These are phyloP conservation scores for Ulota crispa DNA, from an alignment of 225 moss, liverwort and hornwort species.

Conservation along the genomic window DNA sequence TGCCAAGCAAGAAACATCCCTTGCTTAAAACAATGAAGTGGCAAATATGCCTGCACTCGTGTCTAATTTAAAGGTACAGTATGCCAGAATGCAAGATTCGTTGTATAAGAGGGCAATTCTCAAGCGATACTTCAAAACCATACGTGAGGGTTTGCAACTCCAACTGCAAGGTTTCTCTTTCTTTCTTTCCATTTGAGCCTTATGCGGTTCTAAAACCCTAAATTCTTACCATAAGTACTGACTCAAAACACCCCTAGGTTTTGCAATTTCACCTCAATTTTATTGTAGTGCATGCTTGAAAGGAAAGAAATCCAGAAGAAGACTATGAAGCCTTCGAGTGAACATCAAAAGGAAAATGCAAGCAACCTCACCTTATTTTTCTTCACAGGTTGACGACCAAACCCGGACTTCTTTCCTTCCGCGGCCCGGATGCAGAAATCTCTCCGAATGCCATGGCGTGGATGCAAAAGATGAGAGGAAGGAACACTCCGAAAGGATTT, in stretches of 20 bases:
- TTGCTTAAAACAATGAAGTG: background rate
- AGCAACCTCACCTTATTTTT: slow-evolving; percentile 39
- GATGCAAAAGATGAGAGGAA: slow-evolving; percentile 14
- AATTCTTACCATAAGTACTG: no score
- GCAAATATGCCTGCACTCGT: background rate
- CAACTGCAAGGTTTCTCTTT: no score
- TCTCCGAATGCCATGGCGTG: slow-evolving; percentile 22
- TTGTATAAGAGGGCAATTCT: background rate
- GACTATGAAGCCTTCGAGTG: background rate
- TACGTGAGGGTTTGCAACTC: background rate
- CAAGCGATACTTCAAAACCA: background rate
- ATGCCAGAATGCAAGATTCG: background rate
- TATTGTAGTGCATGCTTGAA: no score
- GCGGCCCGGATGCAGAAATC: slow-evolving; percentile 29
- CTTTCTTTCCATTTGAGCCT: no score
- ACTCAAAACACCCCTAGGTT: no score
- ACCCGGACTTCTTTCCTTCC: slow-evolving; percentile 49
- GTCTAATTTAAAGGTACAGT: background rate
- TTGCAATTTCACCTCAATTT: background rate
- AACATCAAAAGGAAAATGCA: background rate
- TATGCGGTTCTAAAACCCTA: no score
- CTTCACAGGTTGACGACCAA: slow-evolving; percentile 51
- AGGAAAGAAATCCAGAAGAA: no score
- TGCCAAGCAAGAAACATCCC: background rate
- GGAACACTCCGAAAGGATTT: slow-evolving; percentile 18